Conservation (phyloP, 2,329 filamentous ascomycete genomes). For the Fusarium illudens region DNA sequence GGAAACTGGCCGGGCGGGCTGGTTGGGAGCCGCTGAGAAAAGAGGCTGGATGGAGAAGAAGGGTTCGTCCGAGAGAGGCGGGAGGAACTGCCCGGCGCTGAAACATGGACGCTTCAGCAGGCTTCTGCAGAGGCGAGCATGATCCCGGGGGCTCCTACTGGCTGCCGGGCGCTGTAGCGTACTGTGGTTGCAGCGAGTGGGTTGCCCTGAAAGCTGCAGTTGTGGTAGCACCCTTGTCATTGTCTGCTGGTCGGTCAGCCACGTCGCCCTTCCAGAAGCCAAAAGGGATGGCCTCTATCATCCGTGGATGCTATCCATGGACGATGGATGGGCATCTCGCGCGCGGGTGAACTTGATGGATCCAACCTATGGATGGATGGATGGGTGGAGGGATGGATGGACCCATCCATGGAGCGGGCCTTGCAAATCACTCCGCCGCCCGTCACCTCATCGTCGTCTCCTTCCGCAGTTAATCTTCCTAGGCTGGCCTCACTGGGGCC, state of each 20-base stretch:
- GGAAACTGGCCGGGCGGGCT: not conserved
- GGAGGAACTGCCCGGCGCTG: conserved; percentile 14
- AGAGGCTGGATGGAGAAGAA: conserved; percentile 1
- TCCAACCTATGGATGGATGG: too few species aligned
- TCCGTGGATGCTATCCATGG: not conserved
- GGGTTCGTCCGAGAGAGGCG: conserved; percentile 27
- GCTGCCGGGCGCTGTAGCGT: conserved; percentile 1
- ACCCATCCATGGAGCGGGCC: conserved; percentile 3
- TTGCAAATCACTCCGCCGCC: conserved; percentile 16
- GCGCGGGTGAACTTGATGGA: not conserved
- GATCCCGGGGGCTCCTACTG: conserved; percentile 19
- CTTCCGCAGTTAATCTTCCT: not conserved
- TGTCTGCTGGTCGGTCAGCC: conserved; percentile 6
- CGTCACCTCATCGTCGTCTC: conserved; percentile 3
- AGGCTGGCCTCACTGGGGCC: not conserved
- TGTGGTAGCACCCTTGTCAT: conserved; percentile 1
- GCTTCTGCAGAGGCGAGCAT: not conserved
- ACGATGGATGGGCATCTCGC: not conserved
- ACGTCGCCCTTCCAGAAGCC: conserved; percentile 24
- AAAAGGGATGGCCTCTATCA: not conserved
- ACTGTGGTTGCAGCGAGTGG: conserved; percentile 13
- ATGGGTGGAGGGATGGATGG: too few species aligned
- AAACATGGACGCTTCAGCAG: conserved; percentile 14
- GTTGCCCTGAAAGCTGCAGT: conserved; percentile 15
- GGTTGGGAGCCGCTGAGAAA: not conserved